Percentiles rank a stretch among this genome's conserved stretches.
These are phyloP conservation scores for Gillenia trifoliata DNA, from an alignment of 306 rosid species.

Conservation along the genomic window DNA sequence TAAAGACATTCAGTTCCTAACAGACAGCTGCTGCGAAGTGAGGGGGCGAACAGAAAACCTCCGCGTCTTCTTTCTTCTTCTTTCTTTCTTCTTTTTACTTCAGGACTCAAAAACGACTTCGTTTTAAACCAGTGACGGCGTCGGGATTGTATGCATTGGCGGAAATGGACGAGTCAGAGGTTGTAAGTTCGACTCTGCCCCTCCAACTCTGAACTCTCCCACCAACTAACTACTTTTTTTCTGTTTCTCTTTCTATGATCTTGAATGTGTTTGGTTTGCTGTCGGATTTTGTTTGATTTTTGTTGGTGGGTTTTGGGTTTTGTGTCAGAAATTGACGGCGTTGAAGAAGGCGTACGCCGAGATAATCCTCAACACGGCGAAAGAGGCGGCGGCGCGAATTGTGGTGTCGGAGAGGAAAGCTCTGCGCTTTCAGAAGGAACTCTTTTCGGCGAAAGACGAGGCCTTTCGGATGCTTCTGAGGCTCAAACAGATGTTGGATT, in stretches of 20 bases:
- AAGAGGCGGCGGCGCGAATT: slow-evolving; percentile 77
- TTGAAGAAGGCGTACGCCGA: slow-evolving; percentile 85
- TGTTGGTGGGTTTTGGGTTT: neutral
- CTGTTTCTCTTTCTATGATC: slow-evolving; percentile 2
- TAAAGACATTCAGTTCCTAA: slow-evolving; percentile 27
- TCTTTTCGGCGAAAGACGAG: slow-evolving; percentile 52
- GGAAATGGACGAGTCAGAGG: slow-evolving; percentile 58
- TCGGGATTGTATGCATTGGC: slow-evolving; percentile 1
- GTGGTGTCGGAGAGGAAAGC: slow-evolving; percentile 69
- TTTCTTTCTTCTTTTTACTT: neutral
- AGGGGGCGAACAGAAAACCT: slow-evolving; percentile 41
- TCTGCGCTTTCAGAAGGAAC: slow-evolving; percentile 49
- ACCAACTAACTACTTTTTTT: slow-evolving; percentile 5
- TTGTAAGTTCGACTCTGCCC: slow-evolving; percentile 8
- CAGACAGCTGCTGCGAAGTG: slow-evolving; percentile 33
- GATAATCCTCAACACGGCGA: slow-evolving; percentile 72
- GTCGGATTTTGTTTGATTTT: neutral
- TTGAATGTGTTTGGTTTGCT: slow-evolving; percentile 16
- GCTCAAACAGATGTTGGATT: slow-evolving; percentile 71
- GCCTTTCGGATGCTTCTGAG: slow-evolving; percentile 69
- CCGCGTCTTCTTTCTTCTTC: slow-evolving; percentile 21
- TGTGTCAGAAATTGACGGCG: slow-evolving; percentile 68
- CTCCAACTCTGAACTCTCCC: neutral
- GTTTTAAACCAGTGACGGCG: neutral
- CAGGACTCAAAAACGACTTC: slow-evolving; percentile 1